phyloP scores from a whole-genome alignment of 2,329 filamentous ascomycete genomes.

The Verticillium dahliae region DNA sequence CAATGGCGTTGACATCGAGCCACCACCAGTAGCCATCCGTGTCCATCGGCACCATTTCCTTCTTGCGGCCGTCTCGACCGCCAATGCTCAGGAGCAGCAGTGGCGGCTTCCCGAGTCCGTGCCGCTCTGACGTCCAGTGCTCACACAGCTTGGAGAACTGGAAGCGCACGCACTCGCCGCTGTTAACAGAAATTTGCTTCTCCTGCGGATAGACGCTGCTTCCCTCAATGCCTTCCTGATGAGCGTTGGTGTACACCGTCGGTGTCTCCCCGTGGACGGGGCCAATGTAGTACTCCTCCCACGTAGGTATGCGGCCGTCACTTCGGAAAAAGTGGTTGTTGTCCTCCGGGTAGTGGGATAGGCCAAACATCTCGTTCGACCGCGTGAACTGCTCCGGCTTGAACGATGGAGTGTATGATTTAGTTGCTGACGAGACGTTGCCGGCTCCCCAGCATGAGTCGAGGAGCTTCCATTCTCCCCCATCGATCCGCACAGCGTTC shows the following conservation, averaged over 20 bases:
- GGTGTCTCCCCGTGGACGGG: constrained; percentile 42
- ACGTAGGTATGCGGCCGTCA: constrained; percentile 61
- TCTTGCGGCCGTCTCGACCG: constrained; percentile 58
- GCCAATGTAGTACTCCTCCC: constrained; percentile 77
- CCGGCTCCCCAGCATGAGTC: constrained; percentile 94
- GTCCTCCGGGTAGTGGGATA: constrained; percentile 71
- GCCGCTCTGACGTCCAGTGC: constrained; percentile 71
- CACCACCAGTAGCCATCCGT: constrained; percentile 79
- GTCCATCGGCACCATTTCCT: constrained; percentile 64
- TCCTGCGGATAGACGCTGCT: constrained; percentile 55
- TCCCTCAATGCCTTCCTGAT: constrained; percentile 45
- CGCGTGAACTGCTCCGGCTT: constrained; percentile 52
- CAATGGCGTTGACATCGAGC: constrained; percentile 61
- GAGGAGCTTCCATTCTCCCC: constrained; percentile 82
- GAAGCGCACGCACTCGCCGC: constrained; percentile 60
- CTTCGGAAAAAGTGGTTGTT: constrained; percentile 63
- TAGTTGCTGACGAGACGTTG: constrained; percentile 42
- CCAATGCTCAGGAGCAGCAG: constrained; percentile 64
- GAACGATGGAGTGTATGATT: constrained; percentile 63
- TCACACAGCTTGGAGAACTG: constrained; percentile 73
- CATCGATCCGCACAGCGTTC: constrained; percentile 87
- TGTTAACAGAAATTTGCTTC: constrained; percentile 55
- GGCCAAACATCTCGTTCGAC: constrained; percentile 73
- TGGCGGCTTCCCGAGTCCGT: constrained; percentile 59
- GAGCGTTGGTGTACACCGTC: constrained; percentile 35